Evolutionary conservation across 306 rosid genomes (phyloP).

Genomic region (Begonia fuchsioides): DNA sequence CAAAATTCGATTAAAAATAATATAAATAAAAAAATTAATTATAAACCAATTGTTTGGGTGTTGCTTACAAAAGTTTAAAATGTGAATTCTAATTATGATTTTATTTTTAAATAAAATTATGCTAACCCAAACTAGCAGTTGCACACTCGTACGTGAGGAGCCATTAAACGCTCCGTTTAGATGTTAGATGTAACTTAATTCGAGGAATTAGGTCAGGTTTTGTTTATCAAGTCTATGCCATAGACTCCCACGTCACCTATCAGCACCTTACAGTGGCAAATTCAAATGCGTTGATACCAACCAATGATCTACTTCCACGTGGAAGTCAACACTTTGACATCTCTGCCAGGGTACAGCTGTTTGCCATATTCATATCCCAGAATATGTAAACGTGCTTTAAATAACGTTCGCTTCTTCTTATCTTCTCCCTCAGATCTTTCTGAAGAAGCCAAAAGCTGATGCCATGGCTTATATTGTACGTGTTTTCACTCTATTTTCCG

Average conservation of each 20-base stretch:
- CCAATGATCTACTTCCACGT: not conserved
- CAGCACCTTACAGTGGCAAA: not conserved
- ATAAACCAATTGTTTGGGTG: too few species aligned
- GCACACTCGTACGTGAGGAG: not conserved
- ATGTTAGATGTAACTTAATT: too few species aligned
- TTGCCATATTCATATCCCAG: not conserved
- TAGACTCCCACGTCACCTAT: not conserved
- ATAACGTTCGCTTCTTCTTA: not conserved
- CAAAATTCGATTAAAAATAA: too few species aligned
- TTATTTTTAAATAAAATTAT: too few species aligned
- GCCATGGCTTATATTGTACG: slow-evolving; percentile 21
- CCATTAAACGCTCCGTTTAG: not conserved
- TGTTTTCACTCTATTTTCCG: slow-evolving; percentile 11
- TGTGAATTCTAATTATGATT: too few species aligned
- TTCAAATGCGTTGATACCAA: not conserved
- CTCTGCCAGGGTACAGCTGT: not conserved
- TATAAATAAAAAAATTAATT: too few species aligned
- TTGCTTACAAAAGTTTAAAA: too few species aligned
- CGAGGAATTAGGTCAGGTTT: too few species aligned
- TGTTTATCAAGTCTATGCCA: too few species aligned
- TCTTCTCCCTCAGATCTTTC: not conserved
- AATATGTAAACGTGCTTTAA: not conserved
- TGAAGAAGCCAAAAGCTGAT: not conserved
- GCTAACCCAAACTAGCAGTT: too few species aligned
- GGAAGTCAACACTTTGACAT: not conserved